Evolutionary conservation across 768 basidiomycete genomes (phyloP).

Genomic region (Lactifluus rugatus): DNA sequence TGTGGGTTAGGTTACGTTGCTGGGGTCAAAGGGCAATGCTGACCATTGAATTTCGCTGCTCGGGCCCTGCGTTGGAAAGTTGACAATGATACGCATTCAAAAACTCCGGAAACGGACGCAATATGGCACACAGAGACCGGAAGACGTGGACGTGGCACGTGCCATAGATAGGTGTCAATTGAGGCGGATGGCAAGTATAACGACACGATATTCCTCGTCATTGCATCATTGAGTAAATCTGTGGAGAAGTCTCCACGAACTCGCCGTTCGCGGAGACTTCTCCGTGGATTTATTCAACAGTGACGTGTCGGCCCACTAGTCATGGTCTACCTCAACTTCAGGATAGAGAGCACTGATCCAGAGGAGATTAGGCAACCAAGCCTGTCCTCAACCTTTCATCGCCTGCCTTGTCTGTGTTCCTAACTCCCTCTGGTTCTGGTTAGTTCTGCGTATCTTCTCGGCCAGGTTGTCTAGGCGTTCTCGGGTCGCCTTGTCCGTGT

Average conservation of each 20-base stretch:
- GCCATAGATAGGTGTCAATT: not conserved
- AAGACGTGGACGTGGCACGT: not conserved
- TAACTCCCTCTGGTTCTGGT: constrained; percentile 17
- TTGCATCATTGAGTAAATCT: too few species aligned
- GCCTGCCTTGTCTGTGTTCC: not conserved
- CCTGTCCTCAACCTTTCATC: not conserved
- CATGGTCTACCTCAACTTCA: too few species aligned
- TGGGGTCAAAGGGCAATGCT: too few species aligned
- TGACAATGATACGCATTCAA: not conserved
- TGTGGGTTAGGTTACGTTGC: too few species aligned
- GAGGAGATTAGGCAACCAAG: too few species aligned
- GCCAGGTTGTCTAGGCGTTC: constrained; percentile 25
- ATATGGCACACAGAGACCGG: not conserved
- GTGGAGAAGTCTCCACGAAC: not conserved
- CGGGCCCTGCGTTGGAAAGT: not conserved
- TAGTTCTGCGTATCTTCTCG: constrained; percentile 26
- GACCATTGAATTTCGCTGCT: not conserved
- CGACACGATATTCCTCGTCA: not conserved
- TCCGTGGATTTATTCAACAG: too few species aligned
- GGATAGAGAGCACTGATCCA: too few species aligned
- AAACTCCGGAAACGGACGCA: not conserved
- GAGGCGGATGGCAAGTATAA: too few species aligned
- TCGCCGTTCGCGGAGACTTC: not conserved
- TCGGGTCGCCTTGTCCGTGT: constrained; percentile 24
- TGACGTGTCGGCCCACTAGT: not conserved